Evolutionary conservation across 306 rosid species (phyloP), one percentile per base, ranked within the genome.

Genomic region (Prinsepia uniflora): DNA sequence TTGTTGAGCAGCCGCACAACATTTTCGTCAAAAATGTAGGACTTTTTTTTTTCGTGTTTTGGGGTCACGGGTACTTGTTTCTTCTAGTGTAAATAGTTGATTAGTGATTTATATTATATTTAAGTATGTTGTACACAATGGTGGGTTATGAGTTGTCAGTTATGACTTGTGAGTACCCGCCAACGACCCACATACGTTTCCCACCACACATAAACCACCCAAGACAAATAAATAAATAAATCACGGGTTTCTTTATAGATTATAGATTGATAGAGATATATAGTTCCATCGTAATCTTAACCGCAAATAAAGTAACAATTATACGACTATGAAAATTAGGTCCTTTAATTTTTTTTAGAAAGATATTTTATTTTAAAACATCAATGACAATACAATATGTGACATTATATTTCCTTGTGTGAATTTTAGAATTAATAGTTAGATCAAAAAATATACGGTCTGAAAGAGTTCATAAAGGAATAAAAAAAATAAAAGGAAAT

Each of bases 61-160:
- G 39, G 34, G 60, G 63, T 86, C 92, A 86, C 88, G 86, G 90
- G 81, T 45, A 13, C 1, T 22, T 4, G 6, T 22, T 6, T 10
- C 34, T 13, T 20, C 14, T 10, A 3, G 2, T 8, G 15, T 10
- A 12, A 10, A 20, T 55, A 20, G 13, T 55, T 54, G 19, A 0
- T 50, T 50, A 50, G 17, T 47, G 12, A 47, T 8, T 9, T 47
- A 8, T 8, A 9, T 11, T 4, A 47, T 52, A 52, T 52, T 50
- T 50, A 30, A 1, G 2, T 30, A 52, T n/a, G 56, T 52, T 0
- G 0, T 5, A 52, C 53, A 47, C 52, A 17, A 15, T 52, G 56
- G 56, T n/a, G 56, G 56, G 22, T 52, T 2, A 24, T 24, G 20
- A 50, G 22, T 6, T 5, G 8, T n/a, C n/a, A n/a, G n/a, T n/a